Evolutionary conservation across 2,329 filamentous ascomycete genomes (phyloP).

Genomic region (Aspergillus oerlinghausenensis): DNA sequence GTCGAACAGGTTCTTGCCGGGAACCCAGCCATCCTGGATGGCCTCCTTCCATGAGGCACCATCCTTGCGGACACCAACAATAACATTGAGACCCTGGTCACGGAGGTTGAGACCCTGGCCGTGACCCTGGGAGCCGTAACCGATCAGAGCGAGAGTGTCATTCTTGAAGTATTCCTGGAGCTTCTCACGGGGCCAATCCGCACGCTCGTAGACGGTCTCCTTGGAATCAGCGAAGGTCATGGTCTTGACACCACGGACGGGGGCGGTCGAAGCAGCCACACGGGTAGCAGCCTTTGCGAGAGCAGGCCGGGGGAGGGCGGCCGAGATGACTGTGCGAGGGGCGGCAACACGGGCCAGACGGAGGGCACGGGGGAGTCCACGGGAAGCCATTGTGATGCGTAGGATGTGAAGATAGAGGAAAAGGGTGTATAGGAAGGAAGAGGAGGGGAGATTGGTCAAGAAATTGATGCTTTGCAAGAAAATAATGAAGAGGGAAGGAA

Average conservation of each 20-base stretch:
- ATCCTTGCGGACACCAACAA: constrained; percentile 97
- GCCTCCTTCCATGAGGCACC: constrained; percentile 98
- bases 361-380: constrained; percentile 52
- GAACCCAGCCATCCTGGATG: constrained; percentile 93
- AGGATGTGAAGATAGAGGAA: constrained; percentile 10
- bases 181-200: constrained; percentile 98
- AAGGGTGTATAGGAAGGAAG: constrained; percentile 8
- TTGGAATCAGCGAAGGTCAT: constrained; percentile 96
- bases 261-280: constrained; percentile 41
- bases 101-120: constrained; percentile 99
- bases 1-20: constrained; percentile 98
- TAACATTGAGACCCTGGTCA: constrained; percentile 99
- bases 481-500: constrained; percentile 1
- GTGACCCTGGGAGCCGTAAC: constrained; percentile 97
- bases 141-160: constrained; percentile 97
- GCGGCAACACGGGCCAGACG: constrained; percentile 55
- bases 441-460: constrained; percentile 8
- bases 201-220: constrained; percentile 96
- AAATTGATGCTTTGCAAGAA: constrained; percentile 2
- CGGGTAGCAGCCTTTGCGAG: constrained; percentile 44
- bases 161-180: constrained; percentile 99
- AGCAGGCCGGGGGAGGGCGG: constrained; percentile 48
- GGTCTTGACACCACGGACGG: constrained; percentile 83
- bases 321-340: constrained; percentile 55
- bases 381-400: constrained; percentile 42